Conservation (phyloP, 2,329 filamentous ascomycete species). For the Pyrenophora teres region DNA sequence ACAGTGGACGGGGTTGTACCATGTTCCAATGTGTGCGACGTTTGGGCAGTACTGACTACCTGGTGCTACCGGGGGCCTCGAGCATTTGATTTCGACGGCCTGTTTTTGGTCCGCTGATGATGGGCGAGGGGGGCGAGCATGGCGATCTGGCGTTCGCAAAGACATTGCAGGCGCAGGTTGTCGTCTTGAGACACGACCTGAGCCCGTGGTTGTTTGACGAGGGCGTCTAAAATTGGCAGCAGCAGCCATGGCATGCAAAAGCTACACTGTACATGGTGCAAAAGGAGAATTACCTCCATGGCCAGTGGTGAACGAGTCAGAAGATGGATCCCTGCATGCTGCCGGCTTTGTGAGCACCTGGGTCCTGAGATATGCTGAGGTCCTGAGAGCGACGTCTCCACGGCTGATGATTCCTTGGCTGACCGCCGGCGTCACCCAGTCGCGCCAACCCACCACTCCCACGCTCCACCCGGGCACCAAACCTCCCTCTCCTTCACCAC, state of each 20-base stretch:
- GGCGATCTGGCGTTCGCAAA: slow-evolving; percentile 6
- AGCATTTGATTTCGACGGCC: neutral
- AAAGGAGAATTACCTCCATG: slow-evolving; percentile 8
- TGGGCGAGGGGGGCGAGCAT: slow-evolving; percentile 1
- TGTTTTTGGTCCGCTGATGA: slow-evolving; percentile 6
- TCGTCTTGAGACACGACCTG: slow-evolving; percentile 17
- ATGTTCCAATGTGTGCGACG: slow-evolving; percentile 6
- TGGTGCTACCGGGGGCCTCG: neutral
- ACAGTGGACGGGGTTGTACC: slow-evolving; percentile 6
- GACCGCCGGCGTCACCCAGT: slow-evolving; percentile 15
- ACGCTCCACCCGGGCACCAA: slow-evolving; percentile 2
- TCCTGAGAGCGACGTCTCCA: slow-evolving; percentile 7
- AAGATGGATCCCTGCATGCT: too few relatives aligned
- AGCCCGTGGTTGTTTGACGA: slow-evolving; percentile 32
- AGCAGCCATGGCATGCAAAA: neutral
- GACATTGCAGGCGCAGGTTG: slow-evolving; percentile 5
- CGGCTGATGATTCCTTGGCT: slow-evolving; percentile 17
- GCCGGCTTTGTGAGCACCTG: too few relatives aligned
- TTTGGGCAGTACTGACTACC: neutral
- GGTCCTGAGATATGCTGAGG: neutral
- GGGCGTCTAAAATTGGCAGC: slow-evolving; percentile 26
- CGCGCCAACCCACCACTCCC: slow-evolving; percentile 11
- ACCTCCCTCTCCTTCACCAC: slow-evolving; percentile 7
- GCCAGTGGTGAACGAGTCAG: neutral
- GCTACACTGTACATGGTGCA: slow-evolving; percentile 4